Evolutionary conservation across 345 rosid genomes (phyloP), one percentile per base, ranked within the genome.

Genomic region (Eucalyptus tenuipes): DNA sequence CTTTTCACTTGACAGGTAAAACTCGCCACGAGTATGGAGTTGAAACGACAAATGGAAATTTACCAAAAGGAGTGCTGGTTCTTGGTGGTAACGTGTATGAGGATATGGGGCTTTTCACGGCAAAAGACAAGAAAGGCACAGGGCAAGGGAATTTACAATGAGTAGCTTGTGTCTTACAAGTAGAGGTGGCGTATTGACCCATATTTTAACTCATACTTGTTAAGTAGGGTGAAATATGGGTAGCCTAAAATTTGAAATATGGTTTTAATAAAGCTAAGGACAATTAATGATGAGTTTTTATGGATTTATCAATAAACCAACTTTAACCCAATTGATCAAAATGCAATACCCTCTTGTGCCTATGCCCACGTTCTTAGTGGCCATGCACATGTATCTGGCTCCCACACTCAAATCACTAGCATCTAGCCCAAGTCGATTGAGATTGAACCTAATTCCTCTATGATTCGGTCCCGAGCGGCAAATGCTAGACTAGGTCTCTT

Each of bases 321-420:
- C 29, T 55, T 55, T 10, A 4, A 4, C 29, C 29, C 61, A 24
- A 9, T 55, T 55, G 29, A 55, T 55, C 61, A 55, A 55, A 55
- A 55, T 9, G 61, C 10, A 55, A 55, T 55, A 10, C 29, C 6
- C 61, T 10, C 13, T 55, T 55, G 61, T 24, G 29, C 61, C 0
- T 9, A 0, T 55, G 61, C 61, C 29, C 6, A 0, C 4, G 61
- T 24, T 55, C 61, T 24, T 25, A 55, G 29, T 22, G 6, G 61
- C 29, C 27, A 24, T 22, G 13, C 61, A 4, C 29, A 55, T 10
- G 13, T 55, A 55, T 24, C 3, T 0, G 0, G 0, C 13, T 55
- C 29, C 61, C 61, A 9, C 3, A 25, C 13, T 29, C 61, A 55
- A 55, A 55, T 24, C 7, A 55, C 29, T 55, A 55, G 61, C 61